phyloP scores from a whole-genome alignment of 306 rosid species.

The Begonia peltatifolia region DNA sequence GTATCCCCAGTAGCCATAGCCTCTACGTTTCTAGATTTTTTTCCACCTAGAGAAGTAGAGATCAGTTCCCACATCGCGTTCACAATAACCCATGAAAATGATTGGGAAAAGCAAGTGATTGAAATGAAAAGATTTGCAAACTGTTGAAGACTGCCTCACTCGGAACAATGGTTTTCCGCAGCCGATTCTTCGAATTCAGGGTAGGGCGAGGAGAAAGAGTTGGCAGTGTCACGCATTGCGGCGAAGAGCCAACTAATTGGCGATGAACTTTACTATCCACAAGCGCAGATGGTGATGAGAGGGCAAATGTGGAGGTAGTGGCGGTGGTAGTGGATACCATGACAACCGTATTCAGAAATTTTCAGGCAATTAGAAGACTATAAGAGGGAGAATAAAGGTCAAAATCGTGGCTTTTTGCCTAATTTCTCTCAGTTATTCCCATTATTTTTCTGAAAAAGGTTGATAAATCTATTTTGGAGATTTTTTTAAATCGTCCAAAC shows the following conservation, averaged over 20 bases:
- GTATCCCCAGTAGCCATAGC: conserved; percentile 93
- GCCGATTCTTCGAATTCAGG: conserved; percentile 35
- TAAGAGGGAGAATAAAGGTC: background rate
- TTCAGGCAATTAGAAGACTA: background rate
- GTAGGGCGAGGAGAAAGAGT: conserved; percentile 40
- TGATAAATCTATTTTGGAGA: too few relatives aligned
- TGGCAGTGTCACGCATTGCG: conserved; percentile 18
- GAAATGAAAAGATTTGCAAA: background rate
- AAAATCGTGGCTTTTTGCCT: background rate
- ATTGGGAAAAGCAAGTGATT: too few relatives aligned
- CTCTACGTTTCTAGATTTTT: conserved; percentile 57
- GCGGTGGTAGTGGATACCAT: conserved; percentile 1
- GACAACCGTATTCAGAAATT: background rate
- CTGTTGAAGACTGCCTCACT: conserved; percentile 33
- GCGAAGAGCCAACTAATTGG: background rate
- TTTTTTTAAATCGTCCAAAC: too few relatives aligned
- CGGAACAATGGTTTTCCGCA: conserved; percentile 40
- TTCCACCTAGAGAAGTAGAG: conserved; percentile 32
- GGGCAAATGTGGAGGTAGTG: conserved; percentile 7
- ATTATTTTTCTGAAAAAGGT: too few relatives aligned
- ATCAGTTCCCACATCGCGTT: background rate
- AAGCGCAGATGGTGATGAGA: conserved; percentile 9
- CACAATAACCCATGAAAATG: too few relatives aligned
- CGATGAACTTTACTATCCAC: conserved; percentile 9
- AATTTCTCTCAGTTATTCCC: background rate